phyloP scores from a whole-genome alignment of 345 rosid species.

The Ceriops tagal region DNA sequence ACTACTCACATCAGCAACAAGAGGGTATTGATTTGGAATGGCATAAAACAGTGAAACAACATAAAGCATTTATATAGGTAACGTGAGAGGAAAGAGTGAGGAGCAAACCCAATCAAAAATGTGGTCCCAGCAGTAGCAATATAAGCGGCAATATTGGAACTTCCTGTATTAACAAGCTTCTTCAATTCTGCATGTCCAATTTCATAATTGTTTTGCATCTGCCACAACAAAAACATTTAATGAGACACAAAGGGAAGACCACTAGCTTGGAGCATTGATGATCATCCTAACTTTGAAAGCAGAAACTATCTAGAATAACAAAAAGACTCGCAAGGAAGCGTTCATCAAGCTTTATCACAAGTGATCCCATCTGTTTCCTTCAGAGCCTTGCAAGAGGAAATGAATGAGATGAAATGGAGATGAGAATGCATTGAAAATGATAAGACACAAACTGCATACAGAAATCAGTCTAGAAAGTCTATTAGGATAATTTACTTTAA shows the following conservation, averaged over 20 bases:
- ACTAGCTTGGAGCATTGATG: background rate
- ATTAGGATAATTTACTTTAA: background rate
- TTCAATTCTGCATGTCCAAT: constrained; percentile 66
- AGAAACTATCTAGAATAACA: background rate
- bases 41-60: background rate
- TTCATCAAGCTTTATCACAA: constrained; percentile 1
- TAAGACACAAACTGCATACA: background rate
- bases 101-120: constrained; percentile 68
- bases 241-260: background rate
- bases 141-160: constrained; percentile 42
- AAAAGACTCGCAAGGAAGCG: background rate
- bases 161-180: constrained; percentile 70
- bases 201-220: constrained; percentile 57
- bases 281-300: background rate
- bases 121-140: constrained; percentile 80
- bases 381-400: background rate
- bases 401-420: background rate
- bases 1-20: background rate
- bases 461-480: background rate
- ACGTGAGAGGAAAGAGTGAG: too few relatives aligned
- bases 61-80: background rate
- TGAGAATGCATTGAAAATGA: background rate
- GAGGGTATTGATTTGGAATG: background rate
- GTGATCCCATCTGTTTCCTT: background rate
- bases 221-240: constrained; percentile 20